Base-by-base conservation (phyloP, 495 filamentous ascomycete genomes). In the Beverwykella pulmonaria region DNA sequence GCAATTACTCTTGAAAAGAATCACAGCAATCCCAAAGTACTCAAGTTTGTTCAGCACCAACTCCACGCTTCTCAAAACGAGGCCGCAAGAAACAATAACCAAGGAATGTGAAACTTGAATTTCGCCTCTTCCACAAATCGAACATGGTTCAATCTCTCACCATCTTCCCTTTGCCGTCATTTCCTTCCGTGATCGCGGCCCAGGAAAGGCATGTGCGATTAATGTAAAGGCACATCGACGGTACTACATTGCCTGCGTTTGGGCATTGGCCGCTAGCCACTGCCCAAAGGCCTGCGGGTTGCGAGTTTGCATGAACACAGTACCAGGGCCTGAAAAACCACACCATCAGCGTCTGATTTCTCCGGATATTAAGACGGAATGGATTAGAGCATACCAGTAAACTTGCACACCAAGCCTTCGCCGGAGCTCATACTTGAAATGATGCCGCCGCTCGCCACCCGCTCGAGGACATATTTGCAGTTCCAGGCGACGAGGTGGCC, bases 401-500 rank as follows among this genome's bases (percentile, higher is more conserved):
- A 98, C 71, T 90, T 94, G 80, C 94, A 98, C 5, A 96, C 92
- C 48, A 97, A 76, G 2, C 94, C 94, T 79, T 98, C 94, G 2
- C 85, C 88, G 1, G 90, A 87, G 32, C 86, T 86, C 22, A 95
- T 77, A 25, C 86, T 84, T 25, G 90, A 92, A 6, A 98, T 88
- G 48, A 98, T 86, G 25, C 94, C 95, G 14, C 94, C 94, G 20
- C 88, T 92, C 0, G 94, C 86, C 12, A 92, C 90, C 9, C 95
- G 88, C 77, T 96, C 91, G 49, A 98, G 85, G 12, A 88, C 80
- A 72, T 98, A 98, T 66, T 95, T 90, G 75, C 91, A 93, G 72
- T 97, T 97, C 94, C 94, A 98, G 4, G 94, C 95, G 0, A 98
- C 93, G 6, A 98, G 80, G 67, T 98, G 92, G 10, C 93, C 93